These are phyloP conservation scores for Colletotrichum sp. DNA, from an alignment of 2,329 filamentous ascomycete genomes.

Conservation along the genomic window DNA sequence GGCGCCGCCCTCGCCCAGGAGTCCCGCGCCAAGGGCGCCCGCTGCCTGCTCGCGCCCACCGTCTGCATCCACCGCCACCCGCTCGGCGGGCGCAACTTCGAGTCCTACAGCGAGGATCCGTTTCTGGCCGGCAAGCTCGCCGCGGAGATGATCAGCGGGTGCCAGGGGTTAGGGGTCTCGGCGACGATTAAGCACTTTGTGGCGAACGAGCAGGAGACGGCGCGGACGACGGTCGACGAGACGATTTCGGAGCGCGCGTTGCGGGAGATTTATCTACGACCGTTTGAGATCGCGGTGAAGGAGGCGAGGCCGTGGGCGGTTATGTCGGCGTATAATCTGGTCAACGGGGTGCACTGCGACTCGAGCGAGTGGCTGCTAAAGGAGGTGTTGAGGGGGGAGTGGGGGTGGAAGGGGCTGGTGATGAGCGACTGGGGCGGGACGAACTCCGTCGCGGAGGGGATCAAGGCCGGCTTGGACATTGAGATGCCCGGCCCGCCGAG, in stretches of 20 bases:
- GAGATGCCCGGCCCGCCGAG: slow-evolving; percentile 59
- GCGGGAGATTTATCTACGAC: slow-evolving; percentile 34
- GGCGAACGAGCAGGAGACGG: slow-evolving; percentile 33
- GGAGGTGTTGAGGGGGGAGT: slow-evolving; percentile 75
- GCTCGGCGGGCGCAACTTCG: slow-evolving; percentile 69
- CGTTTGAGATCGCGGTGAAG: slow-evolving; percentile 31
- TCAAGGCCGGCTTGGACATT: slow-evolving; percentile 76
- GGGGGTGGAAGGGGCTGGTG: slow-evolving; percentile 79
- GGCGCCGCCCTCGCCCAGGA: slow-evolving; percentile 75
- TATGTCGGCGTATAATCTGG: slow-evolving; percentile 34
- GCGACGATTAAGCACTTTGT: slow-evolving; percentile 60
- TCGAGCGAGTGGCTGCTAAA: slow-evolving; percentile 58
- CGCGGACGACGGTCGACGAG: slow-evolving; percentile 42
- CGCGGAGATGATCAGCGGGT: slow-evolving; percentile 69
- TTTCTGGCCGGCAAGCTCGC: slow-evolving; percentile 70
- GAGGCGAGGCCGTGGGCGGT: slow-evolving; percentile 30
- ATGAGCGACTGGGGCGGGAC: slow-evolving; percentile 77
- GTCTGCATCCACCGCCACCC: slow-evolving; percentile 67
- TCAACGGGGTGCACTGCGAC: slow-evolving; percentile 54
- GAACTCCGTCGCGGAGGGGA: slow-evolving; percentile 72
- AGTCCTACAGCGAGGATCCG: slow-evolving; percentile 67
- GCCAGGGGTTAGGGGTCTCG: slow-evolving; percentile 72
- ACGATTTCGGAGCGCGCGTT: slow-evolving; percentile 30
- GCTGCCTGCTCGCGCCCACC: slow-evolving; percentile 62
- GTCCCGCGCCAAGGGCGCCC: slow-evolving; percentile 74